Evolutionary conservation across 441 rosid species (phyloP).

Genomic region (Cnidoscolus chayamansa): DNA sequence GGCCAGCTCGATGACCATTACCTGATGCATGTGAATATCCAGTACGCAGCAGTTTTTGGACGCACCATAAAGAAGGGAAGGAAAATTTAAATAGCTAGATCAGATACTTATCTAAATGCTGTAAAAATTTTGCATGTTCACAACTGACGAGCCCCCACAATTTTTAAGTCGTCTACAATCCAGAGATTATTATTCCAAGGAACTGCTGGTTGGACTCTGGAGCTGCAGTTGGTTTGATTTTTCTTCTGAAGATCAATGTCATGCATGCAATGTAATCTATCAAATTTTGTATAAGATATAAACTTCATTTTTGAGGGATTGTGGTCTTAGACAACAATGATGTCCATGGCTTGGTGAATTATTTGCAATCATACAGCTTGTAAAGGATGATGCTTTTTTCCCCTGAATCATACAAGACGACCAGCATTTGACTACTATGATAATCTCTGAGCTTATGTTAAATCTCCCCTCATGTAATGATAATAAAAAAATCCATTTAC

Average conservation of each 20-base stretch:
- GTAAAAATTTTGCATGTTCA: not conserved
- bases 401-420: too few relatives aligned
- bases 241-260: not conserved
- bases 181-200: not conserved
- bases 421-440: too few relatives aligned
- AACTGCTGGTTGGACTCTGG: not conserved
- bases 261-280: not conserved
- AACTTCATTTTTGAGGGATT: not conserved
- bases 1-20: conserved; percentile 36
- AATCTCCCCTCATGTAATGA: too few relatives aligned
- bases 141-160: not conserved
- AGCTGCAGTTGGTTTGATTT: not conserved
- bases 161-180: not conserved
- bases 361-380: not conserved
- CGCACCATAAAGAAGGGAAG: not conserved
- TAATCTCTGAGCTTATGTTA: too few relatives aligned
- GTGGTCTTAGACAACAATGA: not conserved
- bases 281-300: not conserved
- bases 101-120: not conserved
- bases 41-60: not conserved
- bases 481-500: too few relatives aligned
- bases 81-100: not conserved
- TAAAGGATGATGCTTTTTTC: not conserved
- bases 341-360: not conserved
- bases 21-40: not conserved